phyloP scores from a whole-genome alignment of 2,329 filamentous ascomycete genomes.

The Pseudogymnoascus sp. region DNA sequence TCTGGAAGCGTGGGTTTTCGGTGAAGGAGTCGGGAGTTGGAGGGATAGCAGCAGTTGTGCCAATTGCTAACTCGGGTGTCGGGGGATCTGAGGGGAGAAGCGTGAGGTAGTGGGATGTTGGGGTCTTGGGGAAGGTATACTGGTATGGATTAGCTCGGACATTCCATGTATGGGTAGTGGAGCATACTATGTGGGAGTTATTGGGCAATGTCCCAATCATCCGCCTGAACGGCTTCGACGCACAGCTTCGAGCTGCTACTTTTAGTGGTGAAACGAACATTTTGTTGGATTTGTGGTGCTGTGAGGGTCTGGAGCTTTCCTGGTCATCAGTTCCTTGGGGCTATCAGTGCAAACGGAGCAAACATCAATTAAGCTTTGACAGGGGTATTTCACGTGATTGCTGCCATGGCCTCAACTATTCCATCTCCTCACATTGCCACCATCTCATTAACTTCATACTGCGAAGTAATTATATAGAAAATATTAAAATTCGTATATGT shows the following conservation, averaged over 20 bases:
- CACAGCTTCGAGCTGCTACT: neutral
- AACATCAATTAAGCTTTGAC: slow-evolving; percentile 4
- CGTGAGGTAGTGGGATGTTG: slow-evolving; percentile 43
- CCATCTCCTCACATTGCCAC: neutral
- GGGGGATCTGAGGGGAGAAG: slow-evolving; percentile 52
- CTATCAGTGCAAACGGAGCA: slow-evolving; percentile 3
- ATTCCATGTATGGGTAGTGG: slow-evolving; percentile 12
- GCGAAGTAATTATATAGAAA: neutral
- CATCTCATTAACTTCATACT: neutral
- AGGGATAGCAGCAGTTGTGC: slow-evolving; percentile 48
- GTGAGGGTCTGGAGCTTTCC: neutral
- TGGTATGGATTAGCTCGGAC: slow-evolving; percentile 25
- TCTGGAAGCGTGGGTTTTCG: slow-evolving; percentile 51
- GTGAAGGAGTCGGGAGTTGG: slow-evolving; percentile 52
- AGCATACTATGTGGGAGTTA: slow-evolving; percentile 46
- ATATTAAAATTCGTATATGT: neutral
- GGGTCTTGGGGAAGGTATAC: slow-evolving; percentile 49
- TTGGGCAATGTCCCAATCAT: slow-evolving; percentile 34
- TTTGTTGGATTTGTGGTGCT: neutral
- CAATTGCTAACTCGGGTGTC: slow-evolving; percentile 45
- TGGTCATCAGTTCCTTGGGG: neutral
- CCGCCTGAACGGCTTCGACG: neutral
- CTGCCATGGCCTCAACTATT: neutral
- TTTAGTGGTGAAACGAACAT: slow-evolving; percentile 1
- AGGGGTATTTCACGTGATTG: slow-evolving; percentile 4